phyloP scores from a whole-genome alignment of 2,329 filamentous ascomycete genomes.

The Sporothrix phasma region DNA sequence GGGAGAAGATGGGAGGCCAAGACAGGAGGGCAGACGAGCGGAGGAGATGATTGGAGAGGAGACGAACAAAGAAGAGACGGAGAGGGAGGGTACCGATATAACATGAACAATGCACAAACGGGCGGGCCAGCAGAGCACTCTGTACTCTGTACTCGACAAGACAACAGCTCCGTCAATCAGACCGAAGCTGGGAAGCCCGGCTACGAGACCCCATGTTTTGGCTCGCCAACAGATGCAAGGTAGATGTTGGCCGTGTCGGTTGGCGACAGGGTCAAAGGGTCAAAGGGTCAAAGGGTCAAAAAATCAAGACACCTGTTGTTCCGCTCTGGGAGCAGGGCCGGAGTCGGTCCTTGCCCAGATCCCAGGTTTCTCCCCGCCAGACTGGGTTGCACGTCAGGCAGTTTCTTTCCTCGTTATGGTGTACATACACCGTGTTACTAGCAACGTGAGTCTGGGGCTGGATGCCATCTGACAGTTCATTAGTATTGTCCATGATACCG shows the following conservation, averaged over 20 bases:
- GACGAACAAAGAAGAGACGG: background rate
- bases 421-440: background rate
- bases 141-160: constrained; percentile 12
- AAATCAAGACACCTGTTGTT: too few relatives aligned
- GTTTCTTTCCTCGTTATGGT: background rate
- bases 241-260: background rate
- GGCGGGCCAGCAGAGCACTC: constrained; percentile 5
- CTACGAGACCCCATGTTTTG: constrained; percentile 9
- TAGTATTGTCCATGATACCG: too few relatives aligned
- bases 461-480: background rate
- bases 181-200: constrained; percentile 8
- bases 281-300: too few relatives aligned
- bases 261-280: too few relatives aligned
- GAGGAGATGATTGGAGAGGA: background rate
- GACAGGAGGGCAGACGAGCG: background rate
- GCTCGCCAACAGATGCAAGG: too few relatives aligned
- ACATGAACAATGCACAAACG: background rate
- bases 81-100: background rate
- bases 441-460: background rate
- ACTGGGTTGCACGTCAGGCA: background rate
- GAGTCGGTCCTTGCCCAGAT: too few relatives aligned
- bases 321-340: too few relatives aligned
- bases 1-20: background rate
- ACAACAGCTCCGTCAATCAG: background rate
- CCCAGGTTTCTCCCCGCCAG: background rate